Conservation (phyloP, 371 early-diverging fungal species). For the Dichotomocladium elegans region DNA sequence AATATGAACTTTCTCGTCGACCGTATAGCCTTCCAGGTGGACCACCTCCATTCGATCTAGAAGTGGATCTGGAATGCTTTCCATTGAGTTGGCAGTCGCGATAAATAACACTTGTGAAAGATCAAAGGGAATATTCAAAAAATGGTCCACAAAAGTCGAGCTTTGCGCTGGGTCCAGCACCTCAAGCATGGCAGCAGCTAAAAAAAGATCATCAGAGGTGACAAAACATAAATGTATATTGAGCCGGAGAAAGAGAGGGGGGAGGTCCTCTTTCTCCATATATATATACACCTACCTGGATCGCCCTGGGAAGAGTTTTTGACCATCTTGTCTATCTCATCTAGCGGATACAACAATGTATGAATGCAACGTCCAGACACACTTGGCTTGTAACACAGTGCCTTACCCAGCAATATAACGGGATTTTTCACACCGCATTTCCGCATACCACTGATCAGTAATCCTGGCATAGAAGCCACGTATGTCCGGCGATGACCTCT, state of each 20-base stretch:
- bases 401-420: slow-evolving; percentile 68
- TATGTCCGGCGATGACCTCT: slow-evolving; percentile 87
- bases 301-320: slow-evolving; percentile 70
- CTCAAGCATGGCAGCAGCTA: slow-evolving; percentile 77
- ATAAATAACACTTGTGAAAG: slow-evolving; percentile 82
- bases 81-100: slow-evolving; percentile 80
- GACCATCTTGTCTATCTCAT: slow-evolving; percentile 86
- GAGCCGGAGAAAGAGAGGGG: background rate
- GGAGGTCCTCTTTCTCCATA: background rate
- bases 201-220: background rate
- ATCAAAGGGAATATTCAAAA: slow-evolving; percentile 78
- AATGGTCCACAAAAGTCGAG: slow-evolving; percentile 72
- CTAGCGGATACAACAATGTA: slow-evolving; percentile 18
- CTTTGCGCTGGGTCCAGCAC: slow-evolving; percentile 90
- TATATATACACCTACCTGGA: slow-evolving; percentile 41
- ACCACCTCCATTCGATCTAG: slow-evolving; percentile 88
- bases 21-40: slow-evolving; percentile 79
- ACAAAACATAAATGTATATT: background rate
- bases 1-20: slow-evolving; percentile 71
- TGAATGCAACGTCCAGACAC: too few species aligned
- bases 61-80: slow-evolving; percentile 75
- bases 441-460: slow-evolving; percentile 75
- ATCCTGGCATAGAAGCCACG: slow-evolving; percentile 85
- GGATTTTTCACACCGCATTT: slow-evolving; percentile 77
- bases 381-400: too few species aligned